Evolutionary conservation across 2,329 filamentous ascomycete genomes (phyloP).

Genomic region (Alternaria postmessia): DNA sequence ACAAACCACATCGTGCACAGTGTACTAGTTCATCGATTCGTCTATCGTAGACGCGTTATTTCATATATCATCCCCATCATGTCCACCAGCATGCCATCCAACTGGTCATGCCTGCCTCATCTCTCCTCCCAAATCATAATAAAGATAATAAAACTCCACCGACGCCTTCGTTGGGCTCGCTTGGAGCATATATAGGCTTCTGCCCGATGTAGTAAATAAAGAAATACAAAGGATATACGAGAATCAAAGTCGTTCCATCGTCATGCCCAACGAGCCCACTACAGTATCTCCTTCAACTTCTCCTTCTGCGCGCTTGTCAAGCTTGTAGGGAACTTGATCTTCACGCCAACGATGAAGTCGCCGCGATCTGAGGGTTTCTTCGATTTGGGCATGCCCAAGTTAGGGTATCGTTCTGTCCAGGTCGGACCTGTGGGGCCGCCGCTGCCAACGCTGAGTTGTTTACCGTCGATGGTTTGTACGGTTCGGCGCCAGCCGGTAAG

Average conservation of each 20-base stretch:
- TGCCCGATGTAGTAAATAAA: background rate
- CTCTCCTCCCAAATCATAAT: background rate
- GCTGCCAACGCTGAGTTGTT: slow-evolving; percentile 80
- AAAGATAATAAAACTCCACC: slow-evolving; percentile 23
- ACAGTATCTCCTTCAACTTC: slow-evolving; percentile 79
- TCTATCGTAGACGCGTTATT: slow-evolving; percentile 18
- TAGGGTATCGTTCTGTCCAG: slow-evolving; percentile 81
- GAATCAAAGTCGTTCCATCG: slow-evolving; percentile 1
- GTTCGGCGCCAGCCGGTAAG: slow-evolving; percentile 92
- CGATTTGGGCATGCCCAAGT: slow-evolving; percentile 91
- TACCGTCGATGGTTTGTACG: slow-evolving; percentile 92
- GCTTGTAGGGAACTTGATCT: slow-evolving; percentile 87
- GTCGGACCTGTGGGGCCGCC: slow-evolving; percentile 85
- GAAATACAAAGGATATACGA: slow-evolving; percentile 6
- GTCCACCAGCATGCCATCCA: background rate
- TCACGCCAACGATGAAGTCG: slow-evolving; percentile 87
- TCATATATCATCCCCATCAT: slow-evolving; percentile 11
- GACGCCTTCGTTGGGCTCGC: slow-evolving; percentile 28
- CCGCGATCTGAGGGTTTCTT: slow-evolving; percentile 87
- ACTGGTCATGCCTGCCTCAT: background rate
- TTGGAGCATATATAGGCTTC: slow-evolving; percentile 9
- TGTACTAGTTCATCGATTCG: slow-evolving; percentile 13
- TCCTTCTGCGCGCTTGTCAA: slow-evolving; percentile 82
- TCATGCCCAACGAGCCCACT: slow-evolving; percentile 17
- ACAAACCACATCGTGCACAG: background rate